These are phyloP conservation scores for Tetragonia tetragonoides DNA, from an alignment of 148 eudicot genomes.

Conservation along the genomic window DNA sequence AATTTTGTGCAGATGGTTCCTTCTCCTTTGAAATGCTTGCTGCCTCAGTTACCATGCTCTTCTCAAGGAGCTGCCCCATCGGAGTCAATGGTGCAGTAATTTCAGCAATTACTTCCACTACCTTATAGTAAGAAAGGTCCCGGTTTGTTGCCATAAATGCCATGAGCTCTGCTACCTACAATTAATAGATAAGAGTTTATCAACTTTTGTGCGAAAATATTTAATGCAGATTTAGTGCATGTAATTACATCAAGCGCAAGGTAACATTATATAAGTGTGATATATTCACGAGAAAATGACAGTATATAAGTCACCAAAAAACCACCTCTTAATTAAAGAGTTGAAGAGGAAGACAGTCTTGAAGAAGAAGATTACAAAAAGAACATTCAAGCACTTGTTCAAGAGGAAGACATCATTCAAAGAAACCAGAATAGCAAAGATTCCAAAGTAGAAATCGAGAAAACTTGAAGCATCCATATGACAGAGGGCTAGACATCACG, in stretches of 20 bases:
- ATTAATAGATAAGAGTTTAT: slow-evolving; percentile 21
- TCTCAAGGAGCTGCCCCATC: slow-evolving; percentile 60
- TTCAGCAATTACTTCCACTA: slow-evolving; percentile 86
- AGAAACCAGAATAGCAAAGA: neutral
- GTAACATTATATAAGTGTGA: neutral
- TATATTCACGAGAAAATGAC: too few species aligned
- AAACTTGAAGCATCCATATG: neutral
- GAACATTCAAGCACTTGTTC: too few species aligned
- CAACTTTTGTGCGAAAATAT: neutral
- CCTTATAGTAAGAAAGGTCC: slow-evolving; percentile 71
- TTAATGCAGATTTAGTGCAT: neutral
- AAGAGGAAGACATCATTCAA: neutral
- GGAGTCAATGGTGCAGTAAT: slow-evolving; percentile 83
- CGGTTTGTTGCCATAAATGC: slow-evolving; percentile 75
- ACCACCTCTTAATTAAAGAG: neutral
- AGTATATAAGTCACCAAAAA: neutral
- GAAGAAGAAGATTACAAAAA: too few species aligned
- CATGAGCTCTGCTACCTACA: slow-evolving; percentile 85
- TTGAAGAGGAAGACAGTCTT: neutral
- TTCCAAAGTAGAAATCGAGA: neutral
- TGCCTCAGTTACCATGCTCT: slow-evolving; percentile 31
- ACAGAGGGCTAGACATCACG: slow-evolving; percentile 6
- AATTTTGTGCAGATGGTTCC: slow-evolving; percentile 33
- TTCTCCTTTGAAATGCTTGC: slow-evolving; percentile 28
- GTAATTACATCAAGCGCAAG: neutral